These are phyloP conservation scores for Kalmusia sp. DNA, from an alignment of 2,329 filamentous ascomycete species.

Conservation along the genomic window DNA sequence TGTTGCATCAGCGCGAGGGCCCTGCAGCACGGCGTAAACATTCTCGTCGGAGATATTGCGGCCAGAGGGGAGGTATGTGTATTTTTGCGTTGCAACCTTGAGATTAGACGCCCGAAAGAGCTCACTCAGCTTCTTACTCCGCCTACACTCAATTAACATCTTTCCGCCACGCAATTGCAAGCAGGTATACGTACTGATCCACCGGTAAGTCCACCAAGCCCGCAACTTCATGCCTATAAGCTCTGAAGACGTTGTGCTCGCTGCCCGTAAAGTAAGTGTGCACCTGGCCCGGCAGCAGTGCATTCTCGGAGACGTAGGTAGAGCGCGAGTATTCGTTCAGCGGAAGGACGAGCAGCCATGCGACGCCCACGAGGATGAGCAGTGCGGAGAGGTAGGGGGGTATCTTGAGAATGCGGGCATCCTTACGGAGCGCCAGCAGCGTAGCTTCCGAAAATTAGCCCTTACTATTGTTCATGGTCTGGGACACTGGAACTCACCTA, in stretches of 20 bases:
- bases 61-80: slow-evolving; percentile 82
- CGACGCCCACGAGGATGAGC: slow-evolving; percentile 83
- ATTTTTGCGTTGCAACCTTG: slow-evolving; percentile 88
- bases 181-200: slow-evolving; percentile 40
- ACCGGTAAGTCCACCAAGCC: slow-evolving; percentile 57
- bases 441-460: slow-evolving; percentile 52
- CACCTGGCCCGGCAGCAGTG: slow-evolving; percentile 91
- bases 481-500: slow-evolving; percentile 32
- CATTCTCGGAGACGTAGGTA: slow-evolving; percentile 98
- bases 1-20: slow-evolving; percentile 92
- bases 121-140: slow-evolving; percentile 73
- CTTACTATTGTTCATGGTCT: not conserved
- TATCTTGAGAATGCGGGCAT: slow-evolving; percentile 81
- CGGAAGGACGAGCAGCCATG: slow-evolving; percentile 89
- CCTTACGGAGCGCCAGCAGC: slow-evolving; percentile 74
- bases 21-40: slow-evolving; percentile 90
- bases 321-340: slow-evolving; percentile 87
- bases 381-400: slow-evolving; percentile 88
- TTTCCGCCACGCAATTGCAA: not conserved
- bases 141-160: slow-evolving; percentile 49
- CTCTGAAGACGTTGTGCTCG: slow-evolving; percentile 92
- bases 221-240: slow-evolving; percentile 85
- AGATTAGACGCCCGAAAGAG: slow-evolving; percentile 81
- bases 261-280: slow-evolving; percentile 97
- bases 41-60: slow-evolving; percentile 81